Evolutionary conservation across 139 green algal genomes (phyloP).

Genomic region (Chlorella sorokiniana): DNA sequence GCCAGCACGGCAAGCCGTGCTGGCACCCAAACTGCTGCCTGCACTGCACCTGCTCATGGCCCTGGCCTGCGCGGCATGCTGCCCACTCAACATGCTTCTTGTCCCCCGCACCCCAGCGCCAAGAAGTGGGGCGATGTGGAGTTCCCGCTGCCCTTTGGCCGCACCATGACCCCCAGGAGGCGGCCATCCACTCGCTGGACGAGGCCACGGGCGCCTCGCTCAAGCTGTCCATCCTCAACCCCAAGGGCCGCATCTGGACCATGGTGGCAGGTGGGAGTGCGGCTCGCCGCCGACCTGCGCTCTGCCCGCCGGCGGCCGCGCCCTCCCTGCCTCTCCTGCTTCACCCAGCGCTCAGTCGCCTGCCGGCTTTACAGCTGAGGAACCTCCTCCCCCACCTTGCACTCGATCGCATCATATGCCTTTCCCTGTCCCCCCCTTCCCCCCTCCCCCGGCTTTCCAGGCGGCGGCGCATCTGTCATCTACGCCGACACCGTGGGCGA

Average conservation of each 20-base stretch:
- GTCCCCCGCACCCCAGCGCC: not conserved
- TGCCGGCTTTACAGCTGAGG: not conserved
- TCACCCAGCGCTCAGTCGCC: no score
- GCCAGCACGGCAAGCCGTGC: no score
- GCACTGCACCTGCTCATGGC: not conserved
- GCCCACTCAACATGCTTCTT: not conserved
- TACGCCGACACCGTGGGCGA: slow-evolving; percentile 93
- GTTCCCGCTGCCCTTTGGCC: slow-evolving; percentile 93
- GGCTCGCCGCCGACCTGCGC: not conserved
- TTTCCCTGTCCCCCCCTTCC: not conserved
- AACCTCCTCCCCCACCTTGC: not conserved
- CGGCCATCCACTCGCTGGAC: slow-evolving; percentile 59
- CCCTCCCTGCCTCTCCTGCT: not conserved
- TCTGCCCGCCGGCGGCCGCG: not conserved
- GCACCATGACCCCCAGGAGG: slow-evolving; percentile 76
- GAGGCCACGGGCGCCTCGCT: slow-evolving; percentile 84
- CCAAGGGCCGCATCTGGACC: slow-evolving; percentile 88
- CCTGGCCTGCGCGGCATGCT: no score
- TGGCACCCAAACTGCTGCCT: no score
- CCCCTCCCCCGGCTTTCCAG: slow-evolving; percentile 33
- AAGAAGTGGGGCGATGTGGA: slow-evolving; percentile 73
- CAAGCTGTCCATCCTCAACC: slow-evolving; percentile 95
- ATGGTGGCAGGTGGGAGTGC: slow-evolving; percentile 74
- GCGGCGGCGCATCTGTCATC: slow-evolving; percentile 89
- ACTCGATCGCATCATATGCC: not conserved